Base-by-base conservation (phyloP, 371 early-diverging fungal species). In the Smittium culicis region DNA sequence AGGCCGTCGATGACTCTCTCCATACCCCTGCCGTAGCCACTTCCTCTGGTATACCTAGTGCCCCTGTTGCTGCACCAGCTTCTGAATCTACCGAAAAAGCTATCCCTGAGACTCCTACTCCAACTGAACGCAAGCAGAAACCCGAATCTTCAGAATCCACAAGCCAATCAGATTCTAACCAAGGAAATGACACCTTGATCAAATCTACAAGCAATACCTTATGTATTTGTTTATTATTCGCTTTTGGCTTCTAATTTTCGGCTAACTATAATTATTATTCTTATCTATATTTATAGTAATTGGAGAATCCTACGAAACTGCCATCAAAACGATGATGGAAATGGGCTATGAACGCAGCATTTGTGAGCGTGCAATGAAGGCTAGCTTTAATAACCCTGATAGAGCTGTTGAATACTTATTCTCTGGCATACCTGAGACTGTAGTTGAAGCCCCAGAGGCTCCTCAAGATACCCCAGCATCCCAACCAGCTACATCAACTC, bases 321-420 rank as follows among this genome's bases (percentile, higher is more conserved):
- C 90, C 25, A 82, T 95, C 56, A 75, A 81, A 60, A 89, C 88
- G 72, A 86, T 97, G 85, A 81, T 93, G 72, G 95, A 95, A 67
- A 93, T 97, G 94, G 98, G 98, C 3, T 97, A 90, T 77, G 83
- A 86, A 66, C 85, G 91, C 64, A 89, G 90, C 17, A 84, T 93
- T 72, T 89, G 92, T 69, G 83, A 85, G 60, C 76, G 79, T 66
- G 96, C 96, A 32, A 91, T 97, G 88, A 85, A 94, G 35, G 96
- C 96, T 24, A 92, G 92, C 71, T 96, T 88, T 77, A 95, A 95
- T 77, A 96, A 97, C 74, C 94, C 98, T 2, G 94, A 94, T 72
- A 83, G 98, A 67, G 98, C 98, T 33, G 94, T 90, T 5, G 98
- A 97, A 76, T 97, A 96, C 74, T 79, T 97, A 67, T 85, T 94